A percentile compares a stretch with the other conserved stretches of the same genome.
Conservation (phyloP, 352 stramenopile species). For the Globisporangium heterothallicum region DNA sequence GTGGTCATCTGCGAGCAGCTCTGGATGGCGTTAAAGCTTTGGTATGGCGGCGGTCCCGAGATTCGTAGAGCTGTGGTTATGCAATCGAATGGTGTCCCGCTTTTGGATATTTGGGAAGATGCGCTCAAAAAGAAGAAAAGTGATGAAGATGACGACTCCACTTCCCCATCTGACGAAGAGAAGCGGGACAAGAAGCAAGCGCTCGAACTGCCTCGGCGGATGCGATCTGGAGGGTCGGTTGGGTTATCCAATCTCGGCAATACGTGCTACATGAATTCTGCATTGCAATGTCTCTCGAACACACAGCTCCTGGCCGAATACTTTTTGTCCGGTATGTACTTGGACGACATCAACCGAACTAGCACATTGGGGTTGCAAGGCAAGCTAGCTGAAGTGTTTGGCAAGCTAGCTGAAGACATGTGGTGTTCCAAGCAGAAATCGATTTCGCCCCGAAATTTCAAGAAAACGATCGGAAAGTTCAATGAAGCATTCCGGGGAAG, state of each 20-base stretch:
- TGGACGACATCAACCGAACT: conserved; percentile 93
- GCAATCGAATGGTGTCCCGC: conserved; percentile 43
- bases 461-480: conserved; percentile 92
- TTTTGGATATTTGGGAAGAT: conserved; percentile 78
- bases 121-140: conserved; percentile 62
- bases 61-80: conserved; percentile 82
- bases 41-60: conserved; percentile 89
- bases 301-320: conserved; percentile 95
- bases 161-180: conserved; percentile 49
- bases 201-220: conserved; percentile 58
- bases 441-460: conserved; percentile 91
- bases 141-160: conserved; percentile 42
- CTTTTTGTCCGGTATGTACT: conserved; percentile 92
- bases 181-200: conserved; percentile 40
- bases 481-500: conserved; percentile 95
- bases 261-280: conserved; percentile 95
- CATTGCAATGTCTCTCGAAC: conserved; percentile 93
- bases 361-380: conserved; percentile 96
- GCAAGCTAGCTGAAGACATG: conserved; percentile 94
- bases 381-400: conserved; percentile 93
- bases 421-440: conserved; percentile 94
- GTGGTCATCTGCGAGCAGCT: conserved; percentile 83
- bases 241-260: conserved; percentile 91
- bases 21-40: conserved; percentile 88
- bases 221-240: conserved; percentile 72